These are phyloP conservation scores for Dillenia suffruticosa DNA, from an alignment of 164 flowering plant species.

Conservation along the genomic window DNA sequence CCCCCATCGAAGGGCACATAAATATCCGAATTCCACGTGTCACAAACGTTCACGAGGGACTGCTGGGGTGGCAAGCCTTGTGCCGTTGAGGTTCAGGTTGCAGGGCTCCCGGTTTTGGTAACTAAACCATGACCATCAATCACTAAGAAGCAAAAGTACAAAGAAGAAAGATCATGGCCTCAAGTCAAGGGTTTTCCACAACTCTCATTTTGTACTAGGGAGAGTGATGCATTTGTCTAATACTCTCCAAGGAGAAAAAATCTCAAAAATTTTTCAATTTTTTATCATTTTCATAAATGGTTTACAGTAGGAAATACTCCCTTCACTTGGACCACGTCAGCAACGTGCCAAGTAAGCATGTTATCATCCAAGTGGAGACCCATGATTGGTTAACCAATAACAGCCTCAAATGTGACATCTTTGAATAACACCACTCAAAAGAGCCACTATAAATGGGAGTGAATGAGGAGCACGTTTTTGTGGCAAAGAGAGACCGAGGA, in stretches of 20 bases:
- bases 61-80: slow-evolving; percentile 13
- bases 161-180: neutral
- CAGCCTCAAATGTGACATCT: slow-evolving; percentile 52
- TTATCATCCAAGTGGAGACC: slow-evolving; percentile 35
- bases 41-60: neutral
- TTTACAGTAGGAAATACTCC: slow-evolving; percentile 22
- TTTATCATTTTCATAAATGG: neutral
- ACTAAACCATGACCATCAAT: slow-evolving; percentile 13
- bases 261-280: slow-evolving; percentile 1
- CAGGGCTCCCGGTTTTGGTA: neutral
- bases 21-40: too few relatives aligned
- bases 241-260: neutral
- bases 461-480: slow-evolving; percentile 2
- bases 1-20: too few relatives aligned
- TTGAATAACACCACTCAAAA: neutral
- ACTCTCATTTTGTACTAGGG: slow-evolving; percentile 3
- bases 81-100: slow-evolving; percentile 8
- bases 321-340: slow-evolving; percentile 23
- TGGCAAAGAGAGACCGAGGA: slow-evolving; percentile 8
- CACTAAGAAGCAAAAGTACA: slow-evolving; percentile 3
- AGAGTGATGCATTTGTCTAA: slow-evolving; percentile 16
- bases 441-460: slow-evolving; percentile 24
- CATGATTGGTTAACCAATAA: slow-evolving; percentile 15
- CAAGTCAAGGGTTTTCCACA: slow-evolving; percentile 1
- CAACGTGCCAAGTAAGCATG: slow-evolving; percentile 23